Evolutionary conservation across 768 basidiomycete genomes (phyloP), one percentile per base, ranked within the genome.

Genomic region (Pleurotus tuber-regium): DNA sequence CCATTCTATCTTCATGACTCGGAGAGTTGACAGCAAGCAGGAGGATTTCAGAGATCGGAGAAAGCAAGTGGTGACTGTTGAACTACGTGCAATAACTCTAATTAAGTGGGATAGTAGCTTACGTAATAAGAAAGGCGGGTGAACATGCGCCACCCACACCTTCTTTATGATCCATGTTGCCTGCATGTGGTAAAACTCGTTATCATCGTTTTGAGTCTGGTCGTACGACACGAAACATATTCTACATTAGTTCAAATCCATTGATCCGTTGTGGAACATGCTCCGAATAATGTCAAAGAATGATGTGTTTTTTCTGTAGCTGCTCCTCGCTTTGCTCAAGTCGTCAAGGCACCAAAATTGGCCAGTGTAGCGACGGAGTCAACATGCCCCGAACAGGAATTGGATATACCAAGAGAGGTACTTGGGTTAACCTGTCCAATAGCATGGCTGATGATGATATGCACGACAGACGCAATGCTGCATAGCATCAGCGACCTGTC

Each of bases 1-100:
- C 79, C 78, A 81, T 53, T 79, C 77, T 29, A 81, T 81, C 65
- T 75, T 76, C 75, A 80, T 78, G 53, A 24, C 59, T 21, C 40
- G 36, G n/a, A 58, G 38, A 42, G 42, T 39, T 33, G 52, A 54
- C 31, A 50, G 46, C 42, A 30, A 16, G n/a, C 36, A 40, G 38
- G 48, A 25, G 40, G 41, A 25, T 10, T 29, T 33, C 29, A 35
- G 4, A 19, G 46, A 18, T 48, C 28, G 7, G 28, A 42, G 40
- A 19, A 42, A 42, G 28, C 7, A 19, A 38, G 35, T 38, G 10
- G 35, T 19, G n/a, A 38, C n/a, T 19, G n/a, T 38, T 19, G 11
- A 38, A 38, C 35, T 16, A n/a, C n/a, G n/a, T 16, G 4, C n/a
- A 38, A 38, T 38, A 9, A 38, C 19, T 14, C 35, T 36, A n/a